Evolutionary conservation across 352 stramenopile species (phyloP), one percentile per base, ranked within the genome.

Genomic region (Pythium rhizo-oryzae): DNA sequence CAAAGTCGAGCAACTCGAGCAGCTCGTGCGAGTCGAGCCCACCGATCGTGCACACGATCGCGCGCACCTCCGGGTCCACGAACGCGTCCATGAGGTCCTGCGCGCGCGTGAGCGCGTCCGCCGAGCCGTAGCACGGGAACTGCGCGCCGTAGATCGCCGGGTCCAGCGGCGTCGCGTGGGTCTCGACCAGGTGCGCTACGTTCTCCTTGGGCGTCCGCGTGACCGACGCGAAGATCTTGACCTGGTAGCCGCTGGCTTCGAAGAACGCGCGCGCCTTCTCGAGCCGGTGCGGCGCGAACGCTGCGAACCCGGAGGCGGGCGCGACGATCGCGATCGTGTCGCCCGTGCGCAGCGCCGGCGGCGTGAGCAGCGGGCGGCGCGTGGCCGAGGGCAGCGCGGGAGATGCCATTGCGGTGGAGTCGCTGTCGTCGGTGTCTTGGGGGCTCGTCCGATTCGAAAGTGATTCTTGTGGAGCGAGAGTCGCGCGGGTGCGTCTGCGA

Each of bases 1-100:
- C 70, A 66, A 90, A 89, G 70, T 90, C 77, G 24, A 91, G 74
- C 60, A 80, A 80, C 60, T 89, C 80, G 33, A 91, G 66, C 7
- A 90, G 30, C 58, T 90, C 81, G 60, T 91, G 81, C 21, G 71
- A 85, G 28, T 80, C 90, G 43, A 87, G 74, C 3, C 83, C 81
- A 3, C 83, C 83, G 24, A 89, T 85, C 11, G 81, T 78, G 33
- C 79, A 87, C 16, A 88, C 62, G 47, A 90, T 89, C 6, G 71
- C 78, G 7, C 68, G 65, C 6, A 91, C 69, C 0, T 62, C 8
- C 0, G 75, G 72, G 44, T 89, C 78, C 18, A 43, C 37, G 30
- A 91, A 89, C 18, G 80, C 80, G 23, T 79, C 55, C 81, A 88
- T 89, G 52, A 90, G 65, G 11, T 90, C 80, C 6, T 68, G 7